Percentiles rank a stretch among this genome's conserved stretches.
phyloP scores from a whole-genome alignment of 768 basidiomycete species.

The Lactifluus echinatus region DNA sequence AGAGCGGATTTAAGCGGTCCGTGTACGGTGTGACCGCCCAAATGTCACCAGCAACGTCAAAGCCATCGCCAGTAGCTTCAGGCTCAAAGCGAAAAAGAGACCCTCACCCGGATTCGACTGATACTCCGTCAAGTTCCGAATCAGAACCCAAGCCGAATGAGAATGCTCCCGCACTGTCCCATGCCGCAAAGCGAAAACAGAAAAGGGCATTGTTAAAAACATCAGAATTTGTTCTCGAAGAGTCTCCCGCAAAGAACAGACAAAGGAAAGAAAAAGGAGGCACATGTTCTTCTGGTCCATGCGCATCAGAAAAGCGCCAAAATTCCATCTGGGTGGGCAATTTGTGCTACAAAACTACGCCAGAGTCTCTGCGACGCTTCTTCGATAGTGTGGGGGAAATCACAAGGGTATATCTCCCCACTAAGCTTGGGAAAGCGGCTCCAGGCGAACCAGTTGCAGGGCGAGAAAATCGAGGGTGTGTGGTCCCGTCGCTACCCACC shows the following conservation, averaged over 20 bases:
- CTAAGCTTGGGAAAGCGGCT: conserved; percentile 43
- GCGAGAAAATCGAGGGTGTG: conserved; percentile 68
- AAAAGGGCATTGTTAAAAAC: conserved; percentile 38
- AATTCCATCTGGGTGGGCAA: conserved; percentile 97
- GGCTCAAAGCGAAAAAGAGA: not conserved
- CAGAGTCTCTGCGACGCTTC: conserved; percentile 58
- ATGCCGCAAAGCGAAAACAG: conserved; percentile 60
- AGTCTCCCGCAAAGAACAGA: conserved; percentile 23
- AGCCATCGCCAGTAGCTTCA: not conserved
- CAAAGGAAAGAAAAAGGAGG: conserved; percentile 33
- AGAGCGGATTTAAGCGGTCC: not conserved
- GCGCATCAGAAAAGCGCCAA: conserved; percentile 62
- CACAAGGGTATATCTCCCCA: conserved; percentile 81
- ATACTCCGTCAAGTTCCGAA: conserved; percentile 20
- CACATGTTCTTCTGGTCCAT: conserved; percentile 18
- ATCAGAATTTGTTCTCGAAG: conserved; percentile 23
- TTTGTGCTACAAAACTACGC: conserved; percentile 80
- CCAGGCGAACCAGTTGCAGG: conserved; percentile 33
- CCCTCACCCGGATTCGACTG: conserved; percentile 7
- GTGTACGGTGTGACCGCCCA: not conserved
- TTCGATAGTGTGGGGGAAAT: conserved; percentile 67
- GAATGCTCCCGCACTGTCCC: conserved; percentile 55
- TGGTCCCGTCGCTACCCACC: conserved; percentile 21
- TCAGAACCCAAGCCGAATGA: conserved; percentile 17
- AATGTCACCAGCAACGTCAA: not conserved